phyloP scores from a whole-genome alignment of 2,329 filamentous ascomycete species.

The Colletotrichum siamense region DNA sequence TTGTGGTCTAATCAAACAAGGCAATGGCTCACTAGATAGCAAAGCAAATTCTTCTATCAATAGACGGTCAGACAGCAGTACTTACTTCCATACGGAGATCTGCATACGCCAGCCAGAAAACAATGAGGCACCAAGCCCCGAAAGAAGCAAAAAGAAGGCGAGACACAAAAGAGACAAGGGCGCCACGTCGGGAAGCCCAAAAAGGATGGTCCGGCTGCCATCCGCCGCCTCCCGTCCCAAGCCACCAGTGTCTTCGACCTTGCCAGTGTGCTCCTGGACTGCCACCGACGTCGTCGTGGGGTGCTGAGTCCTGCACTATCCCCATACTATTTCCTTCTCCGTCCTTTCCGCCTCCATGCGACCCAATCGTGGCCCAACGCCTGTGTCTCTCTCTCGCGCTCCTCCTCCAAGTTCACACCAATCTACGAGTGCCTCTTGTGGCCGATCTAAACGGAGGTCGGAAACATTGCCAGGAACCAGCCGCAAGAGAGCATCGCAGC shows the following conservation, averaged over 20 bases:
- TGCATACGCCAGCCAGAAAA: background rate
- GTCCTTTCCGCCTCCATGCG: background rate
- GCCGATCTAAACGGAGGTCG: background rate
- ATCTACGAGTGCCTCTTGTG: background rate
- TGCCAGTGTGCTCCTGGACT: background rate
- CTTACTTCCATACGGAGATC: background rate
- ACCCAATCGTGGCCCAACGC: constrained; percentile 8
- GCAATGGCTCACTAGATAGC: background rate
- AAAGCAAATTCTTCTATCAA: background rate
- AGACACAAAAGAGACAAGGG: background rate
- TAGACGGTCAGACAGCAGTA: background rate
- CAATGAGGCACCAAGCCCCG: background rate
- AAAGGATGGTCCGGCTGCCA: background rate
- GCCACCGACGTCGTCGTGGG: background rate
- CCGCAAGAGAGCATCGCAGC: background rate
- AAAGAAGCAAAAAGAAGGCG: background rate
- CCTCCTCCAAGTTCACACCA: background rate
- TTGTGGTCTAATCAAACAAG: background rate
- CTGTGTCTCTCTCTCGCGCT: background rate
- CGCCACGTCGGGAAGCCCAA: background rate
- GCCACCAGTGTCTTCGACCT: background rate
- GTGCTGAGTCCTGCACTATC: background rate
- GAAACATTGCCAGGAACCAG: background rate
- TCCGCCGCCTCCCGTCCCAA: background rate
- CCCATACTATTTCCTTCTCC: background rate